phyloP scores from a whole-genome alignment of 768 basidiomycete species.

The Lactarius akahatsu region DNA sequence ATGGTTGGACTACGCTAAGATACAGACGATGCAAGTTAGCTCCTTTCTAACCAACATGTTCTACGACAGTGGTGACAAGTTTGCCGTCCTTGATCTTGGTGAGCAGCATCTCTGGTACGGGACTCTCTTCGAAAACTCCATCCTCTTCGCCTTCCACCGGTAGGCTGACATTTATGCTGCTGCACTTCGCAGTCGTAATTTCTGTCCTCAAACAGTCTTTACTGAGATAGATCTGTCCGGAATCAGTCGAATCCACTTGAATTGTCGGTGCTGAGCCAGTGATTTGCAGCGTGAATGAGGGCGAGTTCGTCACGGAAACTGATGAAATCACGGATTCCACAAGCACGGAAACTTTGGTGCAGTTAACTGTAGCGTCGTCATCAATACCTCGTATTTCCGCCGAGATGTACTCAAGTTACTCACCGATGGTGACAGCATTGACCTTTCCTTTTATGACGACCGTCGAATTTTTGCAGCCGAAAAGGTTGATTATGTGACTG shows the following conservation, averaged over 20 bases:
- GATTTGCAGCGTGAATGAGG: slow-evolving; percentile 91
- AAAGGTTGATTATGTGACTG: slow-evolving; percentile 84
- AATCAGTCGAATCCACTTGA: slow-evolving; percentile 92
- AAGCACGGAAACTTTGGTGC: slow-evolving; percentile 81
- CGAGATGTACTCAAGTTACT: slow-evolving; percentile 31
- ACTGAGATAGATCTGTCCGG: slow-evolving; percentile 91
- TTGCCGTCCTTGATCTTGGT: slow-evolving; percentile 79
- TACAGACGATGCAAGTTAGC: neutral
- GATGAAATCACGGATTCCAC: slow-evolving; percentile 93
- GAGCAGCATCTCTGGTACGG: slow-evolving; percentile 95
- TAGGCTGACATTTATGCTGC: slow-evolving; percentile 85
- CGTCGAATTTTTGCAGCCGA: slow-evolving; percentile 83
- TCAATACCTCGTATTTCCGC: neutral
- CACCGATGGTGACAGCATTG: slow-evolving; percentile 90
- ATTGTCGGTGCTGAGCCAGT: slow-evolving; percentile 89
- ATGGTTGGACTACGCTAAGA: neutral
- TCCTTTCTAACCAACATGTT: slow-evolving; percentile 61
- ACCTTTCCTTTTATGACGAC: slow-evolving; percentile 89
- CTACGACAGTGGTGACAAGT: slow-evolving; percentile 84
- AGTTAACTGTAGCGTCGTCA: slow-evolving; percentile 62
- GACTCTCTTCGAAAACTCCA: slow-evolving; percentile 84
- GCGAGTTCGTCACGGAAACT: slow-evolving; percentile 84
- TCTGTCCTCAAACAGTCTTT: slow-evolving; percentile 76
- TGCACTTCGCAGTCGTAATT: slow-evolving; percentile 93
- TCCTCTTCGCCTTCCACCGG: slow-evolving; percentile 89